phyloP scores from a whole-genome alignment of 352 stramenopile species.

The Phytopythium helicoides region DNA sequence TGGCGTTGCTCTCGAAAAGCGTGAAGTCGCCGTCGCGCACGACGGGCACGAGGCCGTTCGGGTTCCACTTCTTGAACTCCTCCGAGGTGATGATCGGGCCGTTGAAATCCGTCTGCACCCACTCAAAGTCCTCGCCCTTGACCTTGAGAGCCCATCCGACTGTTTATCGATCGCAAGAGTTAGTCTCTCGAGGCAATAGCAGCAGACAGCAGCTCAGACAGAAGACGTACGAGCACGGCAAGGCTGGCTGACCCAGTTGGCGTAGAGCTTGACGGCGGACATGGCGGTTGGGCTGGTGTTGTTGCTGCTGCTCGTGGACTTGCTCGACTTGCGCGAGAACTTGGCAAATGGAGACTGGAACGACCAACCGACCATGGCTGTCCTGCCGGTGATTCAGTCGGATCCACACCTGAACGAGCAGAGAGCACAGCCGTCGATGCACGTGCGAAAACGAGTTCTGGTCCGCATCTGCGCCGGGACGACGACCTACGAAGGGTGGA shows the following conservation, averaged over 20 bases:
- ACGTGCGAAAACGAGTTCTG: background rate
- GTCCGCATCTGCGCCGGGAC: conserved; percentile 1
- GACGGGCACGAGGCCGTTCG: conserved; percentile 44
- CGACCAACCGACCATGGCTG: conserved; percentile 23
- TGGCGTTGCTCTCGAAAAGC: conserved; percentile 56
- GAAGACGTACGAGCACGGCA: conserved; percentile 26
- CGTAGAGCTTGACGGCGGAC: conserved; percentile 34
- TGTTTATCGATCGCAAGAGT: background rate
- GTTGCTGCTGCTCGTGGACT: conserved; percentile 6
- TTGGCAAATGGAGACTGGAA: conserved; percentile 20
- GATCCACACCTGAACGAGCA: background rate
- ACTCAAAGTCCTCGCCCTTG: conserved; percentile 38
- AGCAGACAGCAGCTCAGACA: background rate
- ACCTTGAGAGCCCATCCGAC: conserved; percentile 40
- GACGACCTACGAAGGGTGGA: too few relatives aligned
- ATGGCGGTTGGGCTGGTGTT: conserved; percentile 1
- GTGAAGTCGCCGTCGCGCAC: conserved; percentile 59
- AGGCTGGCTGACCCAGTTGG: conserved; percentile 40
- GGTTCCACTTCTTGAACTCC: conserved; percentile 54
- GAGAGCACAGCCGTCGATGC: background rate
- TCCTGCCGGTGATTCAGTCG: too few relatives aligned
- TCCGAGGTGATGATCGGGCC: conserved; percentile 37
- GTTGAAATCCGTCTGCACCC: conserved; percentile 30
- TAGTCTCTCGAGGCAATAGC: background rate
- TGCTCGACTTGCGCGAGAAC: conserved; percentile 22